A percentile compares a stretch with the other conserved stretches of the same genome.
phyloP scores from a whole-genome alignment of 2,329 filamentous ascomycete species.

The Colletotrichum ledebouriae region DNA sequence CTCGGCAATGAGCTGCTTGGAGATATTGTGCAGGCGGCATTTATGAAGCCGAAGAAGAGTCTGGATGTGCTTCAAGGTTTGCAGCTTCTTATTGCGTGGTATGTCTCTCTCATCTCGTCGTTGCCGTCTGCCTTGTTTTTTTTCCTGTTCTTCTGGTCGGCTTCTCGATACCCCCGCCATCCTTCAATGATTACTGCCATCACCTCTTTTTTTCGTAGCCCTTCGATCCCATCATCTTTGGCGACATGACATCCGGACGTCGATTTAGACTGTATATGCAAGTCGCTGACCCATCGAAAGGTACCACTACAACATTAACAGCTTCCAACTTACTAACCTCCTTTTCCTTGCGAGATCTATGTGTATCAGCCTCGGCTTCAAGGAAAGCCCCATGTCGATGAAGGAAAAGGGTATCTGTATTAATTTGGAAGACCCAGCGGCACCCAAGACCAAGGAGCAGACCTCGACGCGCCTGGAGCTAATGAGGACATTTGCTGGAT shows the following conservation, averaged over 20 bases:
- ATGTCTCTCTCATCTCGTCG: slow-evolving; percentile 36
- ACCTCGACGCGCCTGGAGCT: slow-evolving; percentile 53
- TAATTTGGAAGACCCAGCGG: slow-evolving; percentile 6
- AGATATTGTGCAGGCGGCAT: slow-evolving; percentile 57
- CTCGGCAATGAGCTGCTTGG: slow-evolving; percentile 60
- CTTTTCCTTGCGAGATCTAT: slow-evolving; percentile 63
- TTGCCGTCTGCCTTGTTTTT: no score
- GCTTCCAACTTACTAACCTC: slow-evolving; percentile 63
- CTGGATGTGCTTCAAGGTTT: slow-evolving; percentile 63
- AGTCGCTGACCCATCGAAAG: slow-evolving; percentile 44
- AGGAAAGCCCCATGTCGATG: slow-evolving; percentile 47
- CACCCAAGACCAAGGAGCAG: slow-evolving; percentile 44
- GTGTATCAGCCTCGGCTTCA: slow-evolving; percentile 57
- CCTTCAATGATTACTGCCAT: no score
- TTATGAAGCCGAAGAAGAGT: slow-evolving; percentile 57
- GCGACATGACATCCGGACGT: no score
- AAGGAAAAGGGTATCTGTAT: slow-evolving; percentile 27
- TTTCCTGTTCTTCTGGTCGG: no score
- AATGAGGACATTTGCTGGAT: slow-evolving; percentile 62
- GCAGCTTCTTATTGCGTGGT: slow-evolving; percentile 62
- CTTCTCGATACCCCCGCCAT: no score
- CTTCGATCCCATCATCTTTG: no score
- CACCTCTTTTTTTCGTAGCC: no score
- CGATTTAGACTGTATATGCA: no score
- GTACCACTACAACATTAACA: slow-evolving; percentile 63